A percentile compares a stretch with the other conserved stretches of the same genome.
Evolutionary conservation across 768 basidiomycete species (phyloP).

Genomic region (Tricholoma flavovirens): DNA sequence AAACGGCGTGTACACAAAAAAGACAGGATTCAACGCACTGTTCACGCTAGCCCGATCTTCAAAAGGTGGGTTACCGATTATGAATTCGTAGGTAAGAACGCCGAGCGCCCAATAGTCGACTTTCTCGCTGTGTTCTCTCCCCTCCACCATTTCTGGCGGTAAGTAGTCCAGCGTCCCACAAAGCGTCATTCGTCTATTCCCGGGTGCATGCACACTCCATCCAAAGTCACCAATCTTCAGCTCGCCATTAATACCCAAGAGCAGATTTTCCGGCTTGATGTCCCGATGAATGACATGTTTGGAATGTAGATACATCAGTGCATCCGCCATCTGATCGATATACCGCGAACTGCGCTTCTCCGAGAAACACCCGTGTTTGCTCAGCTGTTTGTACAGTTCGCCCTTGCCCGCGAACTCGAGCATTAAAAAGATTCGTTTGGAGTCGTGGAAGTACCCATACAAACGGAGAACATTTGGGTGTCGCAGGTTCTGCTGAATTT

Average conservation of each 20-base stretch:
- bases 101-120: constrained; percentile 98
- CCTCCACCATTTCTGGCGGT: constrained; percentile 98
- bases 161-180: constrained; percentile 97
- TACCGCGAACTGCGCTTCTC: constrained; percentile 88
- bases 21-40: constrained; percentile 41
- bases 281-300: constrained; percentile 99
- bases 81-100: constrained; percentile 93
- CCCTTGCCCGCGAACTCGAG: constrained; percentile 97
- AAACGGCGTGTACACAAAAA: neutral
- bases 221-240: constrained; percentile 98
- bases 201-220: constrained; percentile 96
- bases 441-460: constrained; percentile 97
- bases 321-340: constrained; percentile 98
- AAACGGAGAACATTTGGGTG: constrained; percentile 93
- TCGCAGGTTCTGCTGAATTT: constrained; percentile 93
- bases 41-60: constrained; percentile 77
- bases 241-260: constrained; percentile 92
- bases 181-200: constrained; percentile 82
- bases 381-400: constrained; percentile 94
- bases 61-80: constrained; percentile 75
- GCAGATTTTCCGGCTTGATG: constrained; percentile 97
- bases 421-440: constrained; percentile 96
- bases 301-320: constrained; percentile 81
- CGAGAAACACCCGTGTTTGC: constrained; percentile 78
- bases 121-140: constrained; percentile 78